A percentile compares a stretch with the other conserved stretches of the same genome.
Evolutionary conservation across 345 rosid genomes (phyloP).

Genomic region (Eucalyptus sp.): DNA sequence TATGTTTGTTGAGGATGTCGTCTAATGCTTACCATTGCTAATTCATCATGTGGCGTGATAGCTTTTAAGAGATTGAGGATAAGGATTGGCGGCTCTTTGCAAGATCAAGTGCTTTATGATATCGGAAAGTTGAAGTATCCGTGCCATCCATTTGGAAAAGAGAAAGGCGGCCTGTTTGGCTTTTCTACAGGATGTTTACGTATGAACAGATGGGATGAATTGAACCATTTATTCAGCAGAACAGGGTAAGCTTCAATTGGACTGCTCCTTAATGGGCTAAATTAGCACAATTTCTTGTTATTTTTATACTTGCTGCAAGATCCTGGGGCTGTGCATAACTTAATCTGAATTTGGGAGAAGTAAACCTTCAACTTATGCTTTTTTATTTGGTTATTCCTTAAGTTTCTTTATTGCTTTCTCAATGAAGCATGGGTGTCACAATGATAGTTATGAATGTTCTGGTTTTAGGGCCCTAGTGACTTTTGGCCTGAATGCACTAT

Average conservation of each 20-base stretch:
- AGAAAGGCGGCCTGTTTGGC: constrained; percentile 61
- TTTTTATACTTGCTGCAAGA: background rate
- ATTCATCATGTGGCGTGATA: background rate
- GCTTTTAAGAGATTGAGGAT: constrained; percentile 82
- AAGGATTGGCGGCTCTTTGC: constrained; percentile 94
- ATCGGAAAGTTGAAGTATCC: constrained; percentile 56
- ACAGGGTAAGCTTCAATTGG: constrained; percentile 36
- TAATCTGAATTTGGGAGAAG: background rate
- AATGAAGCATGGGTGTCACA: background rate
- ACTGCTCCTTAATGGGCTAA: background rate
- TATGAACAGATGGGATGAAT: constrained; percentile 83
- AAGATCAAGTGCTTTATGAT: constrained; percentile 80
- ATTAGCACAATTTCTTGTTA: background rate
- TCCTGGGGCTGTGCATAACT: background rate
- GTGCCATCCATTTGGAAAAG: constrained; percentile 66
- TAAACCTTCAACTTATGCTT: background rate
- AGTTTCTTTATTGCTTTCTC: background rate
- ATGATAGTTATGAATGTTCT: background rate
- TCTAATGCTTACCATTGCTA: background rate
- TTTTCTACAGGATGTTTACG: constrained; percentile 91
- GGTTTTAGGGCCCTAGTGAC: constrained; percentile 57
- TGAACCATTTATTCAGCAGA: constrained; percentile 44
- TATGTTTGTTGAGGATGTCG: background rate
- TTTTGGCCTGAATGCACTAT: constrained; percentile 85
- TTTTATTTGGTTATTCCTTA: background rate